A percentile compares a stretch with the other conserved stretches of the same genome.
Evolutionary conservation across 2,329 filamentous ascomycete genomes (phyloP).

Genomic region (Penicillium psychrosexuale): DNA sequence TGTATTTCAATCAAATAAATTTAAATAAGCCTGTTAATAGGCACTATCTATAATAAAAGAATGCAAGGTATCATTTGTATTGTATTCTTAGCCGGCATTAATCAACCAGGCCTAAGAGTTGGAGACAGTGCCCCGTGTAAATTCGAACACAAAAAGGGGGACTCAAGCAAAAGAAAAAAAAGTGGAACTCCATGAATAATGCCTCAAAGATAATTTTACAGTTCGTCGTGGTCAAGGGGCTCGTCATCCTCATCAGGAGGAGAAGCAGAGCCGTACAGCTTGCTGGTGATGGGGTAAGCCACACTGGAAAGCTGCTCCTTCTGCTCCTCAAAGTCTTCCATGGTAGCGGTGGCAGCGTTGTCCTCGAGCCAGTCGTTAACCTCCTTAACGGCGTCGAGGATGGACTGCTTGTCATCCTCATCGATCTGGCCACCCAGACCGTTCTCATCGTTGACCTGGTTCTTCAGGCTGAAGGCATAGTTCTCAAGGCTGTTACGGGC

Average conservation of each 20-base stretch:
- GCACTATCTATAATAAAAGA: background rate
- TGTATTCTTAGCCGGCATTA: constrained; percentile 6
- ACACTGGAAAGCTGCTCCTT: constrained; percentile 98
- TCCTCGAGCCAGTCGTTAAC: constrained; percentile 94
- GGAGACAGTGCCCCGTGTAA: constrained; percentile 9
- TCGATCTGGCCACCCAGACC: constrained; percentile 98
- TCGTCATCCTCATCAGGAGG: constrained; percentile 68
- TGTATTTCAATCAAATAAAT: no score
- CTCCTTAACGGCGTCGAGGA: constrained; percentile 96
- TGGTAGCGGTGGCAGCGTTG: constrained; percentile 77
- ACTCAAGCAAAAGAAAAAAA: constrained; percentile 25
- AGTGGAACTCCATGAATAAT: constrained; percentile 37
- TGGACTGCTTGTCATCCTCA: constrained; percentile 95
- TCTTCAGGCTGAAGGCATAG: constrained; percentile 98
- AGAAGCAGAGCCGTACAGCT: constrained; percentile 74
- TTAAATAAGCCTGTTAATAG: no score
- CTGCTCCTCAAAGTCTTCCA: constrained; percentile 98
- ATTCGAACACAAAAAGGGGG: constrained; percentile 20
- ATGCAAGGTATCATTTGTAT: constrained; percentile 28
- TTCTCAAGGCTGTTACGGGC: constrained; percentile 96
- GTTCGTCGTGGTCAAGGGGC: constrained; percentile 68
- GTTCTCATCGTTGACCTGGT: constrained; percentile 96
- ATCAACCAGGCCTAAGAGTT: background rate
- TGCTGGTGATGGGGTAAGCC: constrained; percentile 98
- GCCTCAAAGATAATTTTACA: constrained; percentile 57